phyloP scores from a whole-genome alignment of 2,329 filamentous ascomycete species.

The Colletotrichum paranaense region DNA sequence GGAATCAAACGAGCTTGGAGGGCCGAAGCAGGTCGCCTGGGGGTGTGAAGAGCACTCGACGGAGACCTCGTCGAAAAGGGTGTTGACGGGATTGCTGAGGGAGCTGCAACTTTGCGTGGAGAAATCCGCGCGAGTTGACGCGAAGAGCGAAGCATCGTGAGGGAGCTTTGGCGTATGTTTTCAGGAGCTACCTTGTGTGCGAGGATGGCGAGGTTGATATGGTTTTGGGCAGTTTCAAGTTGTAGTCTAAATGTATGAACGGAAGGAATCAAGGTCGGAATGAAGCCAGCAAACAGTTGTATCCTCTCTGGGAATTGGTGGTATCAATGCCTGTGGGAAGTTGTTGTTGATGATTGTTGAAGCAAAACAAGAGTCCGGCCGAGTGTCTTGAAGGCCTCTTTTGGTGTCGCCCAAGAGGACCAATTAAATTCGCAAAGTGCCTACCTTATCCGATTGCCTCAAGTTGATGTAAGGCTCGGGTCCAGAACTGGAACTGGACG shows the following conservation, averaged over 20 bases:
- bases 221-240: background rate
- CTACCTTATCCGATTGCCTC: slow-evolving; percentile 8
- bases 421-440: background rate
- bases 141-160: slow-evolving; percentile 45
- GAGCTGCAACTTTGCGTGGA: slow-evolving; percentile 28
- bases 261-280: background rate
- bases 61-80: slow-evolving; percentile 4
- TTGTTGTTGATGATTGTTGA: background rate
- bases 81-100: background rate
- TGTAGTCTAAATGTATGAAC: background rate
- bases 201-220: background rate
- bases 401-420: background rate
- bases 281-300: background rate
- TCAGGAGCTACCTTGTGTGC: too few relatives aligned
- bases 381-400: background rate
- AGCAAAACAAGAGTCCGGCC: background rate
- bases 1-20: slow-evolving; percentile 9
- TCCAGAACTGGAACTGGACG: background rate
- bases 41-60: slow-evolving; percentile 1
- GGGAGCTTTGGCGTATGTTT: background rate
- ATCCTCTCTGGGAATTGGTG: too few relatives aligned
- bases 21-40: slow-evolving; percentile 31
- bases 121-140: slow-evolving; percentile 40
- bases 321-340: background rate
- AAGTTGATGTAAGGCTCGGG: slow-evolving; percentile 28